Base-by-base conservation (phyloP, 2,329 filamentous ascomycete genomes). In the Achaetomium macrosporum region DNA sequence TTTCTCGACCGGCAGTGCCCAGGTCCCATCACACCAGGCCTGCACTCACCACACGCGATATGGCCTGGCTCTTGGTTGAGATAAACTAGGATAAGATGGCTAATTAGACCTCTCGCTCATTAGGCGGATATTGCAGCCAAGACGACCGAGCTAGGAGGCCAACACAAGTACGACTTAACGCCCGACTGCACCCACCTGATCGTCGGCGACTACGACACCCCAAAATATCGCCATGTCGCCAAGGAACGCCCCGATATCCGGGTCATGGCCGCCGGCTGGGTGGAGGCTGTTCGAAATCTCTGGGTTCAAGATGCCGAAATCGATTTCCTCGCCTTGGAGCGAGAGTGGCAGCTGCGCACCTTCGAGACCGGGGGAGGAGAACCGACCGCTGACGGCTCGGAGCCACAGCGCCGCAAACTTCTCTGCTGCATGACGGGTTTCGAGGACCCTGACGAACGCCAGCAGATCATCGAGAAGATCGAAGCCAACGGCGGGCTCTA, bases 191-290 rank as follows among this genome's bases (percentile, higher is more conserved):
- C 93, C 5, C 93, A 99, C 73, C 83, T 99, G 43, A 81, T 99
- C 58, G 89, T 96, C 57, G 93, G 91, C 67, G 85, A 88, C 63
- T 87, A 90, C 64, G 82, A 92, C 66, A 97, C 92, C 1, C 83
- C 87, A 46, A 99, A 99, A 70, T 99, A 99, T 71, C 87, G 85
- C 68, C 96, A 95, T 75, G 92, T 97, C 64, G 93, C 92, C 50
- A 88, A 85, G 65, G 87, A 92, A 67, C 82, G 93, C 48, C 83
- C 86, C 44, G 93, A 99, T 65, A 85, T 99, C 64, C 84, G 83
- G 66, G 85, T 90, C 46, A 84, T 99, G 73, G 81, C 81, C 41
- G 81, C 85, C n/a, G 79, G 82, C 64, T 99, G 90, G 88, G 79
- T 99, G 46, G 84, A 92, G 51, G 87, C 87, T 15, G 79, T 96